These are phyloP conservation scores for Salix exigua DNA, from an alignment of 345 rosid genomes.

Conservation along the genomic window DNA sequence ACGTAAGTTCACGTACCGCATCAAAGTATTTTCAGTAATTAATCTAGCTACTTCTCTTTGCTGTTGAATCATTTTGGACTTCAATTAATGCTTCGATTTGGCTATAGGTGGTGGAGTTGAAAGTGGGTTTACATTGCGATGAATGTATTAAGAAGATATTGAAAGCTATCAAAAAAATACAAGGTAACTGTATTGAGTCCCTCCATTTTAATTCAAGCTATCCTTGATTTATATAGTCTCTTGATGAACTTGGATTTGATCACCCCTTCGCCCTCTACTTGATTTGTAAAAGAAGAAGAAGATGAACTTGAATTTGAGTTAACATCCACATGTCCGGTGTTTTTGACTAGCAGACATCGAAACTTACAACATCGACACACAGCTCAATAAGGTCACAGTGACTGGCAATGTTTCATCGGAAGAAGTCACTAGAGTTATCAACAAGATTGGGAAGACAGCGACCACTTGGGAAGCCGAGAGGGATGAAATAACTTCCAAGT, in stretches of 20 bases:
- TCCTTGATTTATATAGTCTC: background rate
- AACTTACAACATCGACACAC: conserved; percentile 67
- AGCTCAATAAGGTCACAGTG: conserved; percentile 75
- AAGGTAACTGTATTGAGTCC: conserved; percentile 32
- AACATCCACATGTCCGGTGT: no score
- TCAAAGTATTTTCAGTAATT: background rate
- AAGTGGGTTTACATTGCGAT: conserved; percentile 72
- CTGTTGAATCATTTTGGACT: background rate
- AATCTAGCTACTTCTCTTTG: no score
- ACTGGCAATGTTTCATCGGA: conserved; percentile 76
- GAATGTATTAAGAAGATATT: conserved; percentile 79
- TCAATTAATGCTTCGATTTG: background rate
- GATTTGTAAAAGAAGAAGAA: no score
- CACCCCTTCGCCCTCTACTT: no score
- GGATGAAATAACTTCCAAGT: conserved; percentile 8
- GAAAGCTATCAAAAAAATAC: conserved; percentile 80
- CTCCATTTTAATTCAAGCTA: background rate
- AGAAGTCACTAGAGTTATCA: conserved; percentile 64
- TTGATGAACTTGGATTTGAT: background rate
- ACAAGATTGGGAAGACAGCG: conserved; percentile 68
- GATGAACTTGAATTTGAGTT: no score
- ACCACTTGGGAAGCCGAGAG: conserved; percentile 39
- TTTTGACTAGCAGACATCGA: conserved; percentile 49
- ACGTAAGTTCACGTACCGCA: conserved; percentile 24
- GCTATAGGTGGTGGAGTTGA: conserved; percentile 70